Evolutionary conservation across 371 early-diverging fungal species (phyloP), one percentile per base, ranked within the genome.

Genomic region (Haplosporangium sp.): DNA sequence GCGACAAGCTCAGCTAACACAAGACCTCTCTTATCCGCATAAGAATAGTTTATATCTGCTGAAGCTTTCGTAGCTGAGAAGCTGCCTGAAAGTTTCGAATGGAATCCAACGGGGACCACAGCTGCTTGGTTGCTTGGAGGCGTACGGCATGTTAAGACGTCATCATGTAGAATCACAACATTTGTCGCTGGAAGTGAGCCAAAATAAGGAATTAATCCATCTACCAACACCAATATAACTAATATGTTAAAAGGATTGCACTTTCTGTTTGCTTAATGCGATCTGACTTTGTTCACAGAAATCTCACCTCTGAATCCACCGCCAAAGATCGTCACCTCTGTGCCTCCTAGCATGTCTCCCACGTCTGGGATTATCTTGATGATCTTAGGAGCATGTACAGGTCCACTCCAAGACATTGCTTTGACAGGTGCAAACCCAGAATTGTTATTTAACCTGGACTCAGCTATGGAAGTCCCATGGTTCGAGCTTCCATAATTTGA

Each of bases 261-360:
- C n/a, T 5, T 50, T 50, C n/a, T 27, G n/a, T n/a, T 50, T 4
- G 2, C n/a, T 50, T 3, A 6, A 50, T 2, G 15, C 15, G n/a
- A 50, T 50, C n/a, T n/a, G 4, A 15, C 50, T 50, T 50, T 19
- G 50, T 9, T 13, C 4, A 15, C 8, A 47, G 20, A 13, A 40
- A 7, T 47, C 56, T 78, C n/a, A 79, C 81, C 61, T 71, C 72
- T 50, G 56, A 79, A 79, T 40, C 81, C 81, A 9, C 74, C 71
- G 17, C 81, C 81, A 74, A 79, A 74, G 48, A 79, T 64, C 13
- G 81, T 79, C 2, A 79, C 67, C 38, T 79, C 81, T 4, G 81
- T 79, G 61, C 81, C 81, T 15, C 81, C 81, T 8, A 79, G 60
- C 81, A 79, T 79, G 42, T 79, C 81, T 2, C 81, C 81, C 2